A percentile compares a stretch with the other conserved stretches of the same genome.
These are phyloP conservation scores for Camellia oleifera DNA, from an alignment of 179 eudicot genomes.

Conservation along the genomic window DNA sequence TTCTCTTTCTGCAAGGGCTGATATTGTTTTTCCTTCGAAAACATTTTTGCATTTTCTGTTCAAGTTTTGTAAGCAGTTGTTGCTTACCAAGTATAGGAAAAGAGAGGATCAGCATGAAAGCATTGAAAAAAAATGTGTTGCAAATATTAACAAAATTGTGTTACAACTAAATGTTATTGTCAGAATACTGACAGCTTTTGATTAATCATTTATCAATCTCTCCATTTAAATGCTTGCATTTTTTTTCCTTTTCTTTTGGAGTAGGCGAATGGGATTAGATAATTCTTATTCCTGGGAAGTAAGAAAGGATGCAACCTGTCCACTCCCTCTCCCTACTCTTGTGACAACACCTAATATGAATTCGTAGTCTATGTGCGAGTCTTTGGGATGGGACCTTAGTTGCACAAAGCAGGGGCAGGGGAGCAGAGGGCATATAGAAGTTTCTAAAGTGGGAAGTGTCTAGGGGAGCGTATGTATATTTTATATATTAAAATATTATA, in stretches of 20 bases:
- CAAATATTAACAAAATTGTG: neutral
- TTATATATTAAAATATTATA: too few species aligned
- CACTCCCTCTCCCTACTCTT: neutral
- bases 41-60: neutral
- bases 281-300: neutral
- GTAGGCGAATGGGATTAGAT: neutral
- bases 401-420: too few species aligned
- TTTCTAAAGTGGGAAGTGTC: too few species aligned
- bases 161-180: neutral
- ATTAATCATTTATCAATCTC: neutral
- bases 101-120: neutral
- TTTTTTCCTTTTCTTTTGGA: neutral
- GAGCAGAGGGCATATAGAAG: too few species aligned
- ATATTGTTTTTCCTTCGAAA: neutral
- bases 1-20: neutral
- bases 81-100: neutral
- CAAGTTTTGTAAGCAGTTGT: neutral
- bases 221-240: neutral
- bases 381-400: too few species aligned
- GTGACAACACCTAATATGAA: neutral
- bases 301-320: constrained; percentile 2
- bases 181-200: neutral
- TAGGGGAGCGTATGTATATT: too few species aligned
- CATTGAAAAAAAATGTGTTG: neutral
- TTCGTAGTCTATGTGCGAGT: neutral